Evolutionary conservation across 305 asterid species (phyloP).

Genomic region (Euphrasia arctica): DNA sequence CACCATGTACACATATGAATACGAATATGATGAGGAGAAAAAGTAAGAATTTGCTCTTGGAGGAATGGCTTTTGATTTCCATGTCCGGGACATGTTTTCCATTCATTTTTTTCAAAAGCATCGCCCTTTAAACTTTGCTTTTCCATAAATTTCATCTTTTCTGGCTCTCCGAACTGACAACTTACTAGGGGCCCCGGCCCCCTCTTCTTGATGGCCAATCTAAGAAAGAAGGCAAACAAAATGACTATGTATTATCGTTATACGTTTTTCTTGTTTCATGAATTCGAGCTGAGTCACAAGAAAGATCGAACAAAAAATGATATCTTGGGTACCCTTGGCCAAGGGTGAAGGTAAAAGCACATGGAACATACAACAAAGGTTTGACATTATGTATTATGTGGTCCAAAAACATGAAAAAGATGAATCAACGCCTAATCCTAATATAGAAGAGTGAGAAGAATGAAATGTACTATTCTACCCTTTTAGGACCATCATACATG

Average conservation of each 20-base stretch:
- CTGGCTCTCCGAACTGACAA: constrained; percentile 28
- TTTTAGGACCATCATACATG: constrained; percentile 30
- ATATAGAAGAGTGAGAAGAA: constrained; percentile 27
- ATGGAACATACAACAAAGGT: constrained; percentile 22
- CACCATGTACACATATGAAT: not conserved
- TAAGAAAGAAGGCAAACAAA: too few relatives aligned
- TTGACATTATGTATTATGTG: constrained; percentile 33
- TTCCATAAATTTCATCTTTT: constrained; percentile 28
- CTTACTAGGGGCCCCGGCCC: not conserved
- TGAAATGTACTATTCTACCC: constrained; percentile 12
- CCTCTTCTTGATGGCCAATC: not conserved
- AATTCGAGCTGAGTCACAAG: too few relatives aligned
- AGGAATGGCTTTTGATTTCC: constrained; percentile 25
- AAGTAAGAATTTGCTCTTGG: constrained; percentile 1
- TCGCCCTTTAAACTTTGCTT: constrained; percentile 24
- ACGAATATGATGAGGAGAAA: not conserved
- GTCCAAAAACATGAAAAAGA: constrained; percentile 31
- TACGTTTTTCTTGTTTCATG: too few relatives aligned
- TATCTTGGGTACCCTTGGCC: not conserved
- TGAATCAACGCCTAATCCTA: constrained; percentile 22
- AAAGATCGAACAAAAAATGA: too few relatives aligned
- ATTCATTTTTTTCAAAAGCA: constrained; percentile 25
- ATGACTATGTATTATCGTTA: too few relatives aligned
- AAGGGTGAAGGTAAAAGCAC: not conserved
- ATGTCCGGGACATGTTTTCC: constrained; percentile 43